Base-by-base conservation (phyloP, 1,139 yeast species). In the Geotrichum macrosporum region DNA sequence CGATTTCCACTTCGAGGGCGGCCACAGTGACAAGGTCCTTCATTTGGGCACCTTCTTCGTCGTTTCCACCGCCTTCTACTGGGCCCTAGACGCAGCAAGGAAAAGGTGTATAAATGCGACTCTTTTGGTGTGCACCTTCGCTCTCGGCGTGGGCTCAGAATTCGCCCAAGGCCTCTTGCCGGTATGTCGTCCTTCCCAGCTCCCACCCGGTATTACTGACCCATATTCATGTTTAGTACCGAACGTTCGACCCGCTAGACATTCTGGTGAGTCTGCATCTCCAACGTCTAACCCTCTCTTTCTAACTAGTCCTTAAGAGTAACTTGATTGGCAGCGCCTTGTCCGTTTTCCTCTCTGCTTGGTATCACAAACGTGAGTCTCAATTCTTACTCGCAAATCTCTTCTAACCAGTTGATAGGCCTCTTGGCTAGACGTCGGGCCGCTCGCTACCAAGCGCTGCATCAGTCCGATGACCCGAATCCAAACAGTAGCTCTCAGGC, bases 121-220 rank as follows among this genome's bases (percentile, higher is more conserved):
- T 1, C 57, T 74, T 15, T 48, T 67, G 1, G 66, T 69, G 16
- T 75, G 81, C 56, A 70, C 78, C 3, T 46, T 68, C 2, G 63
- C 69, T 1, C 79, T 73, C 3, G 69, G 79, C 24, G 62, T 78
- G 13, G 68, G 71, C 5, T 80, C 80, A 65, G 85, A 80, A 59
- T 61, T 77, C 37, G 57, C 71, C 4, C 84, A 78, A 55, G 55
- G 58, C 10, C 46, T 64, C 32, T 51, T 63, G 12, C 62, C 67
- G 10, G 64, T 58, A 51, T 19, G 55, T 56, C 4, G 13, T 24
- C 9, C 10, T 24, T 10, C 10, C 27, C 10, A 24, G 10, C 27
- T 24, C 9, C 6, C 10, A 24, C 6, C 27, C n/a, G n/a, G n/a
- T n/a, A n/a, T n/a, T n/a, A n/a, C n/a, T n/a, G n/a, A n/a, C n/a